Evolutionary conservation across 2,329 filamentous ascomycete species (phyloP).

Genomic region (Diaporthe citriasiana): DNA sequence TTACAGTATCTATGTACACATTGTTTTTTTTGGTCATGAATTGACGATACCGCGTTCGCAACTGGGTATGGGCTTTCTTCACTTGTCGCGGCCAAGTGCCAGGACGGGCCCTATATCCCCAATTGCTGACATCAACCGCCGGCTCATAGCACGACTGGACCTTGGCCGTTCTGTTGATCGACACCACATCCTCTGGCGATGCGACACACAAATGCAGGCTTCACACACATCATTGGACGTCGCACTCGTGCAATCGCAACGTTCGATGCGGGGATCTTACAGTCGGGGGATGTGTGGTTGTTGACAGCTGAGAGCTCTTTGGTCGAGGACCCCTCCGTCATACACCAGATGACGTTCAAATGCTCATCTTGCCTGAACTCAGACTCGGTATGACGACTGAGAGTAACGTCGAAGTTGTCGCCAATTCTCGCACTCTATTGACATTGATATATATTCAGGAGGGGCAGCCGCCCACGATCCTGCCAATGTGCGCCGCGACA

Average conservation of each 20-base stretch:
- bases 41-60: background rate
- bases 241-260: background rate
- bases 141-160: background rate
- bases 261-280: slow-evolving; percentile 33
- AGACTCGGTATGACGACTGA: slow-evolving; percentile 33
- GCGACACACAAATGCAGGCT: slow-evolving; percentile 21
- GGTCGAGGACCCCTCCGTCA: slow-evolving; percentile 34
- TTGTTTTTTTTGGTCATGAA: background rate
- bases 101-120: background rate
- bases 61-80: background rate
- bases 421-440: background rate
- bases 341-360: slow-evolving; percentile 34
- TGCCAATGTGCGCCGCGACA: background rate
- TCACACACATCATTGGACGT: slow-evolving; percentile 16
- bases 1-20: background rate
- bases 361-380: slow-evolving; percentile 32
- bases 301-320: slow-evolving; percentile 36
- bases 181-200: slow-evolving; percentile 2
- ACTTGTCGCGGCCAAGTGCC: background rate
- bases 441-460: slow-evolving; percentile 1
- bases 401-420: background rate
- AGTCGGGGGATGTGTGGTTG: slow-evolving; percentile 10
- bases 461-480: background rate
- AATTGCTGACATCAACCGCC: slow-evolving; percentile 25
- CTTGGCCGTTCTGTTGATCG: background rate